Conservation (phyloP, 345 rosid species). For the Abelmoschus esculentus region DNA sequence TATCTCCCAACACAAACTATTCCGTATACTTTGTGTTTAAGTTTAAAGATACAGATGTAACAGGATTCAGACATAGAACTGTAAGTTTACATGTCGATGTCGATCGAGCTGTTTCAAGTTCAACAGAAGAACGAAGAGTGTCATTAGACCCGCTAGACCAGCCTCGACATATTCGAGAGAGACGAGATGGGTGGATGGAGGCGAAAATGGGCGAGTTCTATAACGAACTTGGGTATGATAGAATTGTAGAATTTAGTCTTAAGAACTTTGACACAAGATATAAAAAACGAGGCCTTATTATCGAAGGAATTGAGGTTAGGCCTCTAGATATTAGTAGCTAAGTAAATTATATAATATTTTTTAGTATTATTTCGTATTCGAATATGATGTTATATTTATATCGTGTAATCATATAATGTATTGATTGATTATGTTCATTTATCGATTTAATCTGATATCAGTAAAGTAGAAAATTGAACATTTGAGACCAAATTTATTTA, state of each 20-base stretch:
- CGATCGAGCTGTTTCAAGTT: not conserved
- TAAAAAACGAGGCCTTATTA: too few species aligned
- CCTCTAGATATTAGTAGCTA: too few species aligned
- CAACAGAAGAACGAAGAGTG: not conserved
- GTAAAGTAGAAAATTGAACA: too few species aligned
- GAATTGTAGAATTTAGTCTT: not conserved
- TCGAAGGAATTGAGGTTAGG: too few species aligned
- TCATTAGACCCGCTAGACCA: not conserved
- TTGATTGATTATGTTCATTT: too few species aligned
- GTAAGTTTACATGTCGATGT: not conserved
- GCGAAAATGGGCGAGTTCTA: constrained; percentile 32
- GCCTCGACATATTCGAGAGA: not conserved
- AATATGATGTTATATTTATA: too few species aligned
- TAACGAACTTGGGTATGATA: constrained; percentile 22
- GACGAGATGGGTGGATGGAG: constrained; percentile 38
- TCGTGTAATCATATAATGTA: too few species aligned
- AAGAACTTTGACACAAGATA: too few species aligned
- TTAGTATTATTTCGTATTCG: too few species aligned
- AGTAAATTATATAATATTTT: too few species aligned
- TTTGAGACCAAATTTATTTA: too few species aligned
- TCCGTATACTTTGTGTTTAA: constrained; percentile 20
- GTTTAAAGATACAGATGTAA: not conserved
- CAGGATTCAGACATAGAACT: not conserved
- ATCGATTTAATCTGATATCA: too few species aligned
- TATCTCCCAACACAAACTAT: constrained; percentile 20